These are phyloP conservation scores for Saksenaea oblongispora DNA, from an alignment of 371 early-diverging fungal species.

Conservation along the genomic window DNA sequence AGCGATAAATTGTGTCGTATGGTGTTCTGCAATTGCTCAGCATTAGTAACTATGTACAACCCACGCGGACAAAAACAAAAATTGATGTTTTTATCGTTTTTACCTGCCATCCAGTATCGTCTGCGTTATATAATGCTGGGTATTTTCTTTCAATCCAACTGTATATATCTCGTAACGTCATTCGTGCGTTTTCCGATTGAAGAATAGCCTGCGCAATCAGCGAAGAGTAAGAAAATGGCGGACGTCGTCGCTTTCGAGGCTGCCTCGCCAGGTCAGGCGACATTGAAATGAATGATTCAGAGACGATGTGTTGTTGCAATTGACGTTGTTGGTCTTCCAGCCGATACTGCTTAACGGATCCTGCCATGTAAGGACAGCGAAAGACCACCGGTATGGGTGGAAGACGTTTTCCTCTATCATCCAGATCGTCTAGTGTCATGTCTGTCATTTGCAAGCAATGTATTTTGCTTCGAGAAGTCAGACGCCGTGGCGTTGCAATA, in stretches of 20 bases:
- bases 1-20: slow-evolving; percentile 81
- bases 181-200: slow-evolving; percentile 51
- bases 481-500: background rate
- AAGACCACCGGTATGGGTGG: slow-evolving; percentile 49
- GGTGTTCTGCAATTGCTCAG: slow-evolving; percentile 54
- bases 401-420: slow-evolving; percentile 20
- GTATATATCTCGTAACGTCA: slow-evolving; percentile 75
- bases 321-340: slow-evolving; percentile 44
- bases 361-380: slow-evolving; percentile 38
- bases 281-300: slow-evolving; percentile 53
- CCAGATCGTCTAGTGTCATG: background rate
- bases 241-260: slow-evolving; percentile 60
- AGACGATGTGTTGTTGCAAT: slow-evolving; percentile 44
- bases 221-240: slow-evolving; percentile 77
- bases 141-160: slow-evolving; percentile 70
- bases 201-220: slow-evolving; percentile 77
- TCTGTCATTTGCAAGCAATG: background rate
- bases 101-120: slow-evolving; percentile 74
- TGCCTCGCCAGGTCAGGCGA: slow-evolving; percentile 44
- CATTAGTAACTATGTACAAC: background rate
- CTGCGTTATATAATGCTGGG: slow-evolving; percentile 68
- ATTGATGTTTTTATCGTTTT: background rate
- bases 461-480: background rate
- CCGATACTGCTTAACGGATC: slow-evolving; percentile 43
- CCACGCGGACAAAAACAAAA: background rate